Base-by-base conservation (phyloP, 2,329 filamentous ascomycete genomes). In the Cladobotryum mycophilum region DNA sequence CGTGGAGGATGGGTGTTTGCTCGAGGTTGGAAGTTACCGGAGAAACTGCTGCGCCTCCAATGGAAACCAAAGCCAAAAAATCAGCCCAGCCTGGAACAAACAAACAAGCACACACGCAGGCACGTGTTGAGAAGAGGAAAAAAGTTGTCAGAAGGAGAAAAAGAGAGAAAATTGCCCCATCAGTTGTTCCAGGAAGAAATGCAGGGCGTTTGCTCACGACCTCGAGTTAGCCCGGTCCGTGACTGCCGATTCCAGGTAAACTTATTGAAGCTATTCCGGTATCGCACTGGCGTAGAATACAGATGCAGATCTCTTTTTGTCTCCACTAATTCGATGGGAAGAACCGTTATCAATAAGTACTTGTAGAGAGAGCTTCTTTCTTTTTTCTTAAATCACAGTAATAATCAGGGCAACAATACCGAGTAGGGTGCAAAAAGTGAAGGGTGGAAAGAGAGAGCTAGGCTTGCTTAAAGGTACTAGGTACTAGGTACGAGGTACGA, bases 191-290 rank as follows among this genome's bases (percentile, higher is more conserved):
- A 48, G 35, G 45, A 41, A 48, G 41, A 41, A 48, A 41, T 44
- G 49, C 34, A 37, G 45, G 44, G 49, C 45, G 35, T 41, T 41
- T 43, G 49, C 49, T 33, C 41, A 22, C 37, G 25, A n/a, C n/a
- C n/a, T n/a, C n/a, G n/a, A 15, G 41, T 41, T 22, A 43, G 43
- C 41, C 45, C 41, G 45, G 45, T 45, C 42, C 34, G 41, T 52
- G 44, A 48, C 45, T 52, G 45, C 45, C 42, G 41, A 41, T 38
- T 48, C 44, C 47, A 52, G 25, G 25, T 30, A 30, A 30, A 7
- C 45, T 52, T 45, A 34, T 46, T 45, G 45, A 52, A 52, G 49
- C 49, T 52, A 48, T 52, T 45, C 49, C 49, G 49, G 49, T 52
- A 52, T 52, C 49, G 49, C 49, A 48, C 42, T 48, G 45, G 45